Evolutionary conservation across 371 early-diverging fungal species (phyloP).

Genomic region (Mycotypha africana): DNA sequence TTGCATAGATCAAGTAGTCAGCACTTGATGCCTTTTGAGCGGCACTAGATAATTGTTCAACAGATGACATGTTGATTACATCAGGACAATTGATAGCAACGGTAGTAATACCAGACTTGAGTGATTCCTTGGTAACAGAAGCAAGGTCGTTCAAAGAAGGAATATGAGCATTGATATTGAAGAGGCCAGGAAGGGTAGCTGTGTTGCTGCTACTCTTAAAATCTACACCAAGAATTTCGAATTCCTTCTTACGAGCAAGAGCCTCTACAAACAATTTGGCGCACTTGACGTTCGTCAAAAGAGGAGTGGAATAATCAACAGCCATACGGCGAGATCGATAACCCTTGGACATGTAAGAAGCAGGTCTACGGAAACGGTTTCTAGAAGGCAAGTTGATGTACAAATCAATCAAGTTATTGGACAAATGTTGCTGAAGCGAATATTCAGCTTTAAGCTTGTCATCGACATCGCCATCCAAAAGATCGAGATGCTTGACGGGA

Average conservation of each 20-base stretch:
- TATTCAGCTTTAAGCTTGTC: slow-evolving; percentile 81
- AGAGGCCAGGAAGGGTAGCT: slow-evolving; percentile 81
- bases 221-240: slow-evolving; percentile 77
- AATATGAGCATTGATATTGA: slow-evolving; percentile 72
- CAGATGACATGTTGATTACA: slow-evolving; percentile 48
- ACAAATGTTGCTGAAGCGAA: slow-evolving; percentile 87
- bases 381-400: slow-evolving; percentile 97
- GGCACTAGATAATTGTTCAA: slow-evolving; percentile 50
- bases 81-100: slow-evolving; percentile 54
- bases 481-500: slow-evolving; percentile 85
- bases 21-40: slow-evolving; percentile 55
- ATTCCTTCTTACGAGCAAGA: slow-evolving; percentile 68
- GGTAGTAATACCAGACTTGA: slow-evolving; percentile 84
- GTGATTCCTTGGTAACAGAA: slow-evolving; percentile 61
- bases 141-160: slow-evolving; percentile 53
- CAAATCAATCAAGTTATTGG: slow-evolving; percentile 94
- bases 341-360: slow-evolving; percentile 92
- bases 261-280: slow-evolving; percentile 97
- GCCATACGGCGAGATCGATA: slow-evolving; percentile 95
- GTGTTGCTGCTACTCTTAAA: slow-evolving; percentile 83
- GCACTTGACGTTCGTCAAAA: slow-evolving; percentile 97
- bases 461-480: slow-evolving; percentile 48
- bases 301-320: slow-evolving; percentile 91
- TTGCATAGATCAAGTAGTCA: slow-evolving; percentile 75
- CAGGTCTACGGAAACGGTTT: slow-evolving; percentile 93